Evolutionary conservation across 768 basidiomycete genomes (phyloP).

Genomic region (Strobilomyces confusus): DNA sequence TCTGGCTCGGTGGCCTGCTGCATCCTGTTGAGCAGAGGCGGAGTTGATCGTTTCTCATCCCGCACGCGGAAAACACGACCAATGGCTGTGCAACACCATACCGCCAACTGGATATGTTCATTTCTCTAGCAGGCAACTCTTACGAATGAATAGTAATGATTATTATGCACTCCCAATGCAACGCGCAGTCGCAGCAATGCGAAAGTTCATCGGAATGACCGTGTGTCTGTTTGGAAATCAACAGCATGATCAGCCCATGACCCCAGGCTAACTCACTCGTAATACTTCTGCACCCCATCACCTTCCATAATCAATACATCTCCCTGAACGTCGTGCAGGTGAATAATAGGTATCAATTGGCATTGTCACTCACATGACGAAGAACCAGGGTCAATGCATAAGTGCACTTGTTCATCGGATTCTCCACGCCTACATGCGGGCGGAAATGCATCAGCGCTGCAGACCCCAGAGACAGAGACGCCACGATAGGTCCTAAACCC

Average conservation of each 20-base stretch:
- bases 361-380: constrained; percentile 50
- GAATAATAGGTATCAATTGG: constrained; percentile 2
- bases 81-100: constrained; percentile 14
- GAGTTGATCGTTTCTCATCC: too few species aligned
- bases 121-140: background rate
- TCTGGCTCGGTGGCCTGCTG: constrained; percentile 8
- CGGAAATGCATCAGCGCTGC: constrained; percentile 81
- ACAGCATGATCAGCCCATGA: constrained; percentile 2
- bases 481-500: constrained; percentile 69
- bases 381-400: constrained; percentile 54
- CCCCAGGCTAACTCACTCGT: constrained; percentile 50
- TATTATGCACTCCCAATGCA: constrained; percentile 42
- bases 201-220: constrained; percentile 68
- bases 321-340: constrained; percentile 43
- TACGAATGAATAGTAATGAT: background rate
- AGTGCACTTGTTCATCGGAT: constrained; percentile 21
- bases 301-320: constrained; percentile 81
- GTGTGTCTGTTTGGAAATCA: constrained; percentile 52
- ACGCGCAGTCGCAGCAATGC: constrained; percentile 78
- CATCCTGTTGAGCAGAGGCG: too few species aligned
- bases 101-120: background rate
- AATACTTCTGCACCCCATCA: constrained; percentile 57
- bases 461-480: constrained; percentile 73
- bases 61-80: constrained; percentile 1
- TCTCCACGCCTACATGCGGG: constrained; percentile 37